Base-by-base conservation (phyloP, 345 rosid species). In the Linum tenue region DNA sequence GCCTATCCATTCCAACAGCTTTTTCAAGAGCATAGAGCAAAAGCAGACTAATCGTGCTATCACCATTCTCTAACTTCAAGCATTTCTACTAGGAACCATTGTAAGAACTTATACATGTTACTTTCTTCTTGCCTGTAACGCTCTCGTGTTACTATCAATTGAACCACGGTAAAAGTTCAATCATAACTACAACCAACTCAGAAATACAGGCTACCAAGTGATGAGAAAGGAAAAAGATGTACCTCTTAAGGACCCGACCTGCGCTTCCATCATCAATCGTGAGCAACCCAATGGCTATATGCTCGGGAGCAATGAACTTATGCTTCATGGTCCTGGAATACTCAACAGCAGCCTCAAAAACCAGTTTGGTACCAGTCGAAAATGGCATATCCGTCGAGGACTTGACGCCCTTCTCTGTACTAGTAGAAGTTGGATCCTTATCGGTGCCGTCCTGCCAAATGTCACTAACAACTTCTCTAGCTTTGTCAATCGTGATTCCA, bases 201-300 rank as follows among this genome's bases (percentile, higher is more conserved):
- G 14, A 48, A 9, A 10, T 9, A 9, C 3, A 9, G 9, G 53
- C 53, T 8, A 48, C 3, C 31, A 22, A 22, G 31, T 22, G 31
- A 22, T 22, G 31, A 22, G 31, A 1, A 22, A 22, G 39, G 50
- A 35, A 48, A 8, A 11, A 39, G 38, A 3, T 3, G 12, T 81
- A 94, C 99, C 96, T 86, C 73, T 86, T 78, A 53, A 90, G 85
- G 56, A 90, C 92, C 64, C 85, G 77, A 7, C 69, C 78, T 41
- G 91, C 97, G 78, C 89, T 86, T 58, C 99, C 99, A 68, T 94
- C 96, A 72, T 94, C 99, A 64, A 85, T 90, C 39, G 96, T 85
- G 73, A 94, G 81, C 62, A 94, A 83, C 1, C 95, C 97, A 55
- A 94, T 74, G 44, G 96, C 86, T 43, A 94, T 88, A 78, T 94